phyloP scores from a whole-genome alignment of 306 rosid species.

The Vigna radiata region DNA sequence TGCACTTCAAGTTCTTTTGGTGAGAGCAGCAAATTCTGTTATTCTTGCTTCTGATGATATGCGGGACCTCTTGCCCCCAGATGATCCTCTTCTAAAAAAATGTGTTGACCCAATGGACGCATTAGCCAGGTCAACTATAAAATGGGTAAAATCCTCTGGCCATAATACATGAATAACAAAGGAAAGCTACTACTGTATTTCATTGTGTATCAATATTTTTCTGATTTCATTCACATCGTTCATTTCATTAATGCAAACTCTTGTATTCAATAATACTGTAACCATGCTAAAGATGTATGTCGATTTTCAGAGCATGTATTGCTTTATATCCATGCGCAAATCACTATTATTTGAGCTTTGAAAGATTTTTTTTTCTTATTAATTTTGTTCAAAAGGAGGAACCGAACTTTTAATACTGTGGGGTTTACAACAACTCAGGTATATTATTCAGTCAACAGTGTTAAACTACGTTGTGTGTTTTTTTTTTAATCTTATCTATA shows the following conservation, averaged over 20 bases:
- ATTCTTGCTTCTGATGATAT: conserved; percentile 76
- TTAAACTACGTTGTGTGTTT: too few relatives aligned
- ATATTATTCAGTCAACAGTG: too few relatives aligned
- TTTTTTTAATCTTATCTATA: not conserved
- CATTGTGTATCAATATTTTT: conserved; percentile 31
- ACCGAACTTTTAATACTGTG: too few relatives aligned
- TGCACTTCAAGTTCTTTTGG: conserved; percentile 78
- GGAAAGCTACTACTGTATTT: conserved; percentile 12
- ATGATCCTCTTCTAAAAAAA: conserved; percentile 60
- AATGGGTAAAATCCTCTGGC: conserved; percentile 47
- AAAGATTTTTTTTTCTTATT: too few relatives aligned
- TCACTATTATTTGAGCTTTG: conserved; percentile 16
- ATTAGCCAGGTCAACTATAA: conserved; percentile 56
- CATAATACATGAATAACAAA: conserved; percentile 37
- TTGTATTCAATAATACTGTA: conserved; percentile 21
- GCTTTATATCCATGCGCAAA: conserved; percentile 37
- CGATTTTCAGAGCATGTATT: conserved; percentile 24
- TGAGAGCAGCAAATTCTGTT: conserved; percentile 69
- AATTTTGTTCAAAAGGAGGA: too few relatives aligned
- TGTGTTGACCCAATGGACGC: conserved; percentile 56
- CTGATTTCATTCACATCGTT: conserved; percentile 35
- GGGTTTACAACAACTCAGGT: too few relatives aligned
- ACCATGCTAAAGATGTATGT: conserved; percentile 33
- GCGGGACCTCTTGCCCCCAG: conserved; percentile 64
- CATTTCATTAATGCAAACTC: conserved; percentile 32